Evolutionary conservation across 495 filamentous ascomycete genomes (phyloP).

Genomic region (Recurvomyces mirabilis): DNA sequence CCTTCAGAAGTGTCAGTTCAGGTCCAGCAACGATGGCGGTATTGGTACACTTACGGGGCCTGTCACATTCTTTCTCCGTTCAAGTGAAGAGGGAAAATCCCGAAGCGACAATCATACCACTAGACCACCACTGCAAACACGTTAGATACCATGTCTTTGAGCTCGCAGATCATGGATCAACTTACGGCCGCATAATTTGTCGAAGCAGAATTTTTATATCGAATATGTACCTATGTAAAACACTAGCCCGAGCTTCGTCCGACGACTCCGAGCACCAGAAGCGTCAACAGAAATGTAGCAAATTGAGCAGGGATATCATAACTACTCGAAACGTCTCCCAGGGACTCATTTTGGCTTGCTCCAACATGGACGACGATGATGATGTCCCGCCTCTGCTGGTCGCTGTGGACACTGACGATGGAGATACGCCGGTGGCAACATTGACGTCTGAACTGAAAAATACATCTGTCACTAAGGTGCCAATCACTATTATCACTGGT

Average conservation of each 20-base stretch:
- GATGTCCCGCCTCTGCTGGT: conserved; percentile 63
- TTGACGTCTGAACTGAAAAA: conserved; percentile 36
- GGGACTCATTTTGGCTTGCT: too few species aligned
- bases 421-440: too few species aligned
- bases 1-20: neutral
- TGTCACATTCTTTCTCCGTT: neutral
- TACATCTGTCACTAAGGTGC: conserved; percentile 52
- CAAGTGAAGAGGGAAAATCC: neutral
- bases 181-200: too few species aligned
- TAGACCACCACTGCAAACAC: neutral
- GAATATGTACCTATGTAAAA: too few species aligned
- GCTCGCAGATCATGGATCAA: too few species aligned
- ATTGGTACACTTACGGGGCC: neutral
- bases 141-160: too few species aligned
- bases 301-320: too few species aligned
- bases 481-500: conserved; percentile 93
- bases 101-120: conserved; percentile 13
- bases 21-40: neutral
- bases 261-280: too few species aligned
- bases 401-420: conserved; percentile 24
- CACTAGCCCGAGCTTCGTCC: too few species aligned
- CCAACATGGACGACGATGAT: conserved; percentile 42
- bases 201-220: too few species aligned
- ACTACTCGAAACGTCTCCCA: too few species aligned
- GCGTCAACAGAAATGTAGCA: too few species aligned